Percentiles rank a stretch among this genome's conserved stretches.
Evolutionary conservation across 179 eudicot genomes (phyloP).

Genomic region (Heliamphora pulchella): DNA sequence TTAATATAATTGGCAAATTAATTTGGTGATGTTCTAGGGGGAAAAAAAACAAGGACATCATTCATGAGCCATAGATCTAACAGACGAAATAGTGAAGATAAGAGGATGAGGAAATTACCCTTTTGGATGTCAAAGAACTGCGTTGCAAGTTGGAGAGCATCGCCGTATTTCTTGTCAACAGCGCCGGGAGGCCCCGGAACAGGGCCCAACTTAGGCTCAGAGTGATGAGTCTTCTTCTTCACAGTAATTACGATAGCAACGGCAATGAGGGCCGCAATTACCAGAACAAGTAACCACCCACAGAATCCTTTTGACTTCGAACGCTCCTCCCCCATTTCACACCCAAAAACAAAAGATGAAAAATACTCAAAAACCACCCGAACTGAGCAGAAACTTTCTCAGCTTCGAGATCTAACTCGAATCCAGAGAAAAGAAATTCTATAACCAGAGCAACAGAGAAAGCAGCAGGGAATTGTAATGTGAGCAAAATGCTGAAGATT

Average conservation of each 20-base stretch:
- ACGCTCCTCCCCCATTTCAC: slow-evolving; percentile 8
- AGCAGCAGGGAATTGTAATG: neutral
- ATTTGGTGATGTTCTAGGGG: neutral
- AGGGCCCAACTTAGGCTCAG: slow-evolving; percentile 22
- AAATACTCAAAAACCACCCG: neutral
- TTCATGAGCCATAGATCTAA: neutral
- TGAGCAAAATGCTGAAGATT: neutral
- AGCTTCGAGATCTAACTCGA: neutral
- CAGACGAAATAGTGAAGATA: slow-evolving; percentile 15
- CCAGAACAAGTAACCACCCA: slow-evolving; percentile 26
- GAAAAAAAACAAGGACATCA: neutral
- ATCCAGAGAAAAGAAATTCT: neutral
- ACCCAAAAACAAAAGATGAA: too few relatives aligned
- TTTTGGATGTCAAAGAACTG: slow-evolving; percentile 86
- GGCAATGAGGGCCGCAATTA: slow-evolving; percentile 15
- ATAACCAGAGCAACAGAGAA: neutral
- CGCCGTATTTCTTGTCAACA: slow-evolving; percentile 45
- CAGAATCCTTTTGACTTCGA: slow-evolving; percentile 19
- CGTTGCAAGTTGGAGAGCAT: slow-evolving; percentile 70
- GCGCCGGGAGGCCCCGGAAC: slow-evolving; percentile 69
- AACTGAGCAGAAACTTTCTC: neutral
- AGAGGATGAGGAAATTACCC: slow-evolving; percentile 27
- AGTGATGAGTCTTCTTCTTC: slow-evolving; percentile 9
- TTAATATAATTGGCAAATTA: neutral
- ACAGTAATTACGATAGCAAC: slow-evolving; percentile 14